Conservation (phyloP, 192 early-diverging fungal genomes). For the Powellomyces hirtus region DNA sequence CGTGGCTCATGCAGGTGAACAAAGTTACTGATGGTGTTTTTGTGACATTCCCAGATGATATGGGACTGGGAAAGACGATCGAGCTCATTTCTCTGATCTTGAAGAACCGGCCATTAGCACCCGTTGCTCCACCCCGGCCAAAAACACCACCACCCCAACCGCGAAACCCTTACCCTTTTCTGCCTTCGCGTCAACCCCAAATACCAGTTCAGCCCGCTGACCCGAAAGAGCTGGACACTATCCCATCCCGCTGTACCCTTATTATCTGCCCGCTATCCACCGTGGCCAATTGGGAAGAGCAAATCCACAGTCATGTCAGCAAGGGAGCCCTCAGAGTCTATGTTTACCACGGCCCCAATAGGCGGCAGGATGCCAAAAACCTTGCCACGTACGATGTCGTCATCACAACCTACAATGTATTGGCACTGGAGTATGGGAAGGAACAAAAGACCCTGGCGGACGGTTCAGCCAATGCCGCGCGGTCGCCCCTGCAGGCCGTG, state of each 20-base stretch:
- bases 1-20: neutral
- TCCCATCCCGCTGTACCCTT: constrained; percentile 52
- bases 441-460: too few species aligned
- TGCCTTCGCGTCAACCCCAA: constrained; percentile 8
- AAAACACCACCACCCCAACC: neutral
- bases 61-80: constrained; percentile 56
- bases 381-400: constrained; percentile 64
- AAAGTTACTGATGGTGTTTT: neutral
- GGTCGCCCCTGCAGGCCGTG: constrained; percentile 55
- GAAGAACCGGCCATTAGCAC: constrained; percentile 1
- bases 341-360: constrained; percentile 62
- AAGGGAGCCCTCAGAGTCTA: constrained; percentile 41
- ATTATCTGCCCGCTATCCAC: constrained; percentile 72
- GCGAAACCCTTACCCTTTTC: constrained; percentile 21
- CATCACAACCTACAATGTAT: constrained; percentile 69
- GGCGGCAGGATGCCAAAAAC: constrained; percentile 40
- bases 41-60: too few species aligned
- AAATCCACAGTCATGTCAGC: constrained; percentile 52
- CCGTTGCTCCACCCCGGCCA: neutral
- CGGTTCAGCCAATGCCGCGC: too few species aligned
- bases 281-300: constrained; percentile 74
- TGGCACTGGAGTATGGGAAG: constrained; percentile 54
- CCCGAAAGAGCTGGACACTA: neutral
- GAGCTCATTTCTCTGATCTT: constrained; percentile 48
- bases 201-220: neutral